Conservation (phyloP, 1,284 basidiomycete species). For the Amylostereum areolatum region DNA sequence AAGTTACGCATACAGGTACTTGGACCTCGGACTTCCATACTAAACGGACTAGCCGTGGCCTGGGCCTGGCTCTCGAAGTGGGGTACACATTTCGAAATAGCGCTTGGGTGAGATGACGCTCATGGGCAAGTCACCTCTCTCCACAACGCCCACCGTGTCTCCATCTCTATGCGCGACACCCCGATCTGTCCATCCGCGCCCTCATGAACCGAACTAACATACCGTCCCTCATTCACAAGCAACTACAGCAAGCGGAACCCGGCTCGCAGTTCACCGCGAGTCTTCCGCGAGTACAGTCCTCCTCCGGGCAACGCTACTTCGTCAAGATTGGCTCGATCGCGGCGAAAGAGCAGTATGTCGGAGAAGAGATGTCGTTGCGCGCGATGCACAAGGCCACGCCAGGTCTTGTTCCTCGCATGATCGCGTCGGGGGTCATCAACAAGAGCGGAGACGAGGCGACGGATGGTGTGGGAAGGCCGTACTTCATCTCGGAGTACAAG, state of each 20-base stretch:
- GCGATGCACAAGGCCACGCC: slow-evolving; percentile 61
- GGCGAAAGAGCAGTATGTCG: slow-evolving; percentile 61
- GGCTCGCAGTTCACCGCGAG: slow-evolving; percentile 37
- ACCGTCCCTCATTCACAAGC: slow-evolving; percentile 29
- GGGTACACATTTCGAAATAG: too few relatives aligned
- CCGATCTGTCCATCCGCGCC: too few relatives aligned
- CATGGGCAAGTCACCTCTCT: too few relatives aligned
- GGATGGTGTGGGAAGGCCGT: slow-evolving; percentile 40
- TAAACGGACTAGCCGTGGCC: too few relatives aligned
- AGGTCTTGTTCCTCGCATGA: slow-evolving; percentile 58
- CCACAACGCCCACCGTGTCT: too few relatives aligned
- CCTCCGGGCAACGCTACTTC: slow-evolving; percentile 52
- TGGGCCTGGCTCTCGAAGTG: too few relatives aligned
- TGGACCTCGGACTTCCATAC: too few relatives aligned
- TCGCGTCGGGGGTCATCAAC: slow-evolving; percentile 43
- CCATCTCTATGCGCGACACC: too few relatives aligned
- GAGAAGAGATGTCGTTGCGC: slow-evolving; percentile 68
- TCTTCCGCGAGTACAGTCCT: slow-evolving; percentile 49
- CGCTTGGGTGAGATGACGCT: too few relatives aligned
- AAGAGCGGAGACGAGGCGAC: slow-evolving; percentile 22
- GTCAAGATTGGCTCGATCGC: slow-evolving; percentile 47
- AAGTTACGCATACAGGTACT: too few relatives aligned
- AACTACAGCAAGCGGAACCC: slow-evolving; percentile 45
- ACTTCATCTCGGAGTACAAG: slow-evolving; percentile 74
- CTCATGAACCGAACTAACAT: neutral